phyloP scores from a whole-genome alignment of 257 asterid genomes.

The Ilex aquifolium region DNA sequence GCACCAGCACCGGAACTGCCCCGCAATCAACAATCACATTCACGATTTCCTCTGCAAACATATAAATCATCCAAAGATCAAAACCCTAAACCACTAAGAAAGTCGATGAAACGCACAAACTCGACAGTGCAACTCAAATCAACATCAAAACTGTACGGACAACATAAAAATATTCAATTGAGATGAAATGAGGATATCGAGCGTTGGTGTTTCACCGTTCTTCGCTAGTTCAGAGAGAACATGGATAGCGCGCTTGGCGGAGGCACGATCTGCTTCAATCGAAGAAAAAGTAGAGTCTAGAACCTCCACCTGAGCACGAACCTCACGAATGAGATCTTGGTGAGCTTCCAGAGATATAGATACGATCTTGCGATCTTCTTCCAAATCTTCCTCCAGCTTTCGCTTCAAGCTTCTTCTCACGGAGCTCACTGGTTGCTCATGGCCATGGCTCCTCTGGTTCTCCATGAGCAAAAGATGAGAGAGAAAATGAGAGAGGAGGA shows the following conservation, averaged over 20 bases:
- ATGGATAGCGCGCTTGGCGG: conserved; percentile 57
- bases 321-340: conserved; percentile 60
- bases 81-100: conserved; percentile 15
- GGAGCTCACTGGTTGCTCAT: conserved; percentile 26
- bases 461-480: conserved; percentile 38
- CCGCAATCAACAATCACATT: conserved; percentile 82
- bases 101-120: conserved; percentile 6
- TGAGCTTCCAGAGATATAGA: conserved; percentile 35
- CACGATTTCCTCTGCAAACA: conserved; percentile 83
- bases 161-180: too few relatives aligned
- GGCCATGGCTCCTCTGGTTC: conserved; percentile 47
- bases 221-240: conserved; percentile 68
- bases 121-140: neutral
- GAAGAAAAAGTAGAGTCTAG: conserved; percentile 38
- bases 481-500: conserved; percentile 21
- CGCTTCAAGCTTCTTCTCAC: conserved; percentile 71
- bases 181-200: conserved; percentile 7
- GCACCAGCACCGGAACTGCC: conserved; percentile 78
- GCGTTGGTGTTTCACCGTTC: conserved; percentile 37
- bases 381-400: conserved; percentile 55
- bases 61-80: conserved; percentile 23
- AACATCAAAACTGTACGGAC: too few relatives aligned
- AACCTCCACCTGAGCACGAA: conserved; percentile 62
- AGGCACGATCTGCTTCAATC: conserved; percentile 50
- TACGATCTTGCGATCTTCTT: conserved; percentile 52